Base-by-base conservation (phyloP, 2,329 filamentous ascomycete species). In the Fusarium pseudograminearum region DNA sequence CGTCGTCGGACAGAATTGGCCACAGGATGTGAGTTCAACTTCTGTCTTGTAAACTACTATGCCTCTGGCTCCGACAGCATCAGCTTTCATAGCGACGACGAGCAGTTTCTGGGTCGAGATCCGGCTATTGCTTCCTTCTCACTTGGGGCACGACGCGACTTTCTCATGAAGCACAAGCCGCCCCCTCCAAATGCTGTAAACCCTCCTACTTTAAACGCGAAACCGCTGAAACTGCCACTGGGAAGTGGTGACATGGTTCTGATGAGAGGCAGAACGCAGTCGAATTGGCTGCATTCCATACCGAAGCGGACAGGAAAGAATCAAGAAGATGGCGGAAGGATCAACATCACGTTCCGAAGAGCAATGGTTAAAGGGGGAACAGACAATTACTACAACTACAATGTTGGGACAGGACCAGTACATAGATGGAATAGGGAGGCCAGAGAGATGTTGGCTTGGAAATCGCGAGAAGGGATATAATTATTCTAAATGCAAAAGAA, bases 321-420 rank as follows among this genome's bases (percentile, higher is more conserved):
- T 45, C 85, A 85, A 31, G 85, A 85, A 52, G 89, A 90, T 31
- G 86, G 88, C 26, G 88, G 88, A 4, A 82, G 89, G 48, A 90
- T 91, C 71, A 95, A 95, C 75, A 94, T 95, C 67, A 95, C 93
- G 0, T 93, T 94, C 75, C 83, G 92, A 30, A 86, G 85, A 70
- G 92, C 91, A 24, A 84, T 93, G 83, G 84, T 91, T 24, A 90
- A 86, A 70, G 90, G 83, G 5, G 92, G 91, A 2, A 94, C 91
- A 30, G 90, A 93, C 73, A 95, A 95, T 78, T 94, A 95, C 78
- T 94, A 95, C 78, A 87, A 89, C 75, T 95, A 95, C 79, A 95
- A 95, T 79, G 90, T 94, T 52, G 92, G 92, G 1, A 84, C 79
- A 40, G 92, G 92, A 1, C 84, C 82, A 2, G 86, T 90, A n/a